Evolutionary conservation across 192 early-diverging fungal species (phyloP).

Genomic region (Spinellus fusiger): DNA sequence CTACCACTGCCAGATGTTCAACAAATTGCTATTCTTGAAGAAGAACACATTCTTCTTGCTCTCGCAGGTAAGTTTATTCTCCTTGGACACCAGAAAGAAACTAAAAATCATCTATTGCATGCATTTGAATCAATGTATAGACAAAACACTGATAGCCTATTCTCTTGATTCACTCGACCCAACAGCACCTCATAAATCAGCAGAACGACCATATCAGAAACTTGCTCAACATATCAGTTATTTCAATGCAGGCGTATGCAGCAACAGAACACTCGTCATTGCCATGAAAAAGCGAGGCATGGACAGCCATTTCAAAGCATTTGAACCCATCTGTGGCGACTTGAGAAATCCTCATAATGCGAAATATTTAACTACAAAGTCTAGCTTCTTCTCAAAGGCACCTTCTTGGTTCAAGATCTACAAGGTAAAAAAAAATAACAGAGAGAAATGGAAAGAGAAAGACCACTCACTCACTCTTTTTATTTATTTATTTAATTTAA

Average conservation of each 20-base stretch:
- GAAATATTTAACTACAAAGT: constrained; percentile 6
- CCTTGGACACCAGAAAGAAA: neutral
- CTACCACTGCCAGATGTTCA: constrained; percentile 47
- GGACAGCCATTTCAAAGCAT: constrained; percentile 31
- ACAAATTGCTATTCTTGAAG: constrained; percentile 80
- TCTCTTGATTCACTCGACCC: constrained; percentile 63
- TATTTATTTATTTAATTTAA: constrained; percentile 19
- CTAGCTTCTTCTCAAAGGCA: constrained; percentile 15
- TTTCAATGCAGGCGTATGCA: constrained; percentile 64
- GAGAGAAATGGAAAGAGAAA: neutral
- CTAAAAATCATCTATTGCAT: neutral
- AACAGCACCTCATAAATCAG: neutral
- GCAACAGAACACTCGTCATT: constrained; percentile 50
- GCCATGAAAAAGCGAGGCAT: constrained; percentile 25
- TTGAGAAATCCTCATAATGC: constrained; percentile 17
- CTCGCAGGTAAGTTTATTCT: constrained; percentile 59
- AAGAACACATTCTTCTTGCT: constrained; percentile 74
- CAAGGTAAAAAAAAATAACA: constrained; percentile 9
- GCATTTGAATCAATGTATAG: too few species aligned
- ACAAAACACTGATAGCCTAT: constrained; percentile 67
- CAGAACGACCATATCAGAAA: neutral
- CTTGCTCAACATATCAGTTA: constrained; percentile 46
- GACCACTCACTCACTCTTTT: neutral
- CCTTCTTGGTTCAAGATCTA: constrained; percentile 24
- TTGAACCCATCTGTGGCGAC: constrained; percentile 24